Base-by-base conservation (phyloP, 805 yeast genomes). In the Metahyphopichia silvanorum region DNA sequence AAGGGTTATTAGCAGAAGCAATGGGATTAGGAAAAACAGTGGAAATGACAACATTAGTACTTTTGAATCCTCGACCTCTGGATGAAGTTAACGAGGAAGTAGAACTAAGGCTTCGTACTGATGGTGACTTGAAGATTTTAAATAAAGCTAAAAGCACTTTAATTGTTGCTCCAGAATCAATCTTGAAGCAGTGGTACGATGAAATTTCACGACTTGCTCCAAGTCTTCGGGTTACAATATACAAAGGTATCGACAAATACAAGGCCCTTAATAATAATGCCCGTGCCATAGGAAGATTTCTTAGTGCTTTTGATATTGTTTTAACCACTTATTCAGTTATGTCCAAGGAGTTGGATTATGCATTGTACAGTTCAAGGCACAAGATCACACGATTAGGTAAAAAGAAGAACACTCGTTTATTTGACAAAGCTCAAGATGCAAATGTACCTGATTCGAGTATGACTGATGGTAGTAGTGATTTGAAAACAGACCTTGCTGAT, bases 21-120 rank as follows among this genome's bases (percentile, higher is more conserved):
- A 93, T 93, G 98, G 98, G 98, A 0, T 69, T 93, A 6, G 98
- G 98, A 0, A 93, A 93, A 51, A 91, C 98, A 0, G 79, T 93
- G 4, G 98, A 93, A 53, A 66, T 88, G 10, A 66, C 86, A 2
- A 67, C 95, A 0, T 60, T 91, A 24, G 59, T 83, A 0, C 50
- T 78, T 2, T 49, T 79, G 31, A 82, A 93, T 52, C 78, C 65
- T 20, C 59, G 96, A 11, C 67, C 71, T 0, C 14, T 36, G 3
- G 36, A 14, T 10, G 63, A 66, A 20, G 51, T 62, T 17, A 63
- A 61, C 23, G 52, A 49, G 23, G 47, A 50, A n/a, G 37, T 56
- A 5, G 39, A 53, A 26, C 26, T 57, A 13, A 51, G 59, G 45
- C 37, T 60, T 25, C 44, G 53, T 35, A 34, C 76, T 56, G 59